Percentiles rank a stretch among this genome's conserved stretches.
Conservation (phyloP, 805 yeast genomes). For the Saccharomycopsis guyanensis region DNA sequence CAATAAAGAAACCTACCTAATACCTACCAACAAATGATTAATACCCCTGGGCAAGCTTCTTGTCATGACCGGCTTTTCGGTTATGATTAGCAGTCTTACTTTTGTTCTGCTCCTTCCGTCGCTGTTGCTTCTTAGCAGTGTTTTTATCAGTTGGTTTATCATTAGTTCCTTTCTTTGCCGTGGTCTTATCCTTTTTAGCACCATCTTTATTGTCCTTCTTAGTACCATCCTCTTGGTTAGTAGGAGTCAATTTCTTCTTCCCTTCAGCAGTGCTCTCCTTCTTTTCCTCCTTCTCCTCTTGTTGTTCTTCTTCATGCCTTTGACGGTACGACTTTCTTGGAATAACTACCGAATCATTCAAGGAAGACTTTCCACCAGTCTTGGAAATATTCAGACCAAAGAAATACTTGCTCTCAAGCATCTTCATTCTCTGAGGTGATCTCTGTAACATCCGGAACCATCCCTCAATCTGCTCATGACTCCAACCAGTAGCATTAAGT, state of each 20-base stretch:
- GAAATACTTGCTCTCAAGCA: constrained; percentile 56
- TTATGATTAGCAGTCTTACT: constrained; percentile 56
- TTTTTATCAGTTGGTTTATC: constrained; percentile 9
- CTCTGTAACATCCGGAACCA: constrained; percentile 76
- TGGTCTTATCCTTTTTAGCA: too few species aligned
- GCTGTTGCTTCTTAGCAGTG: constrained; percentile 30
- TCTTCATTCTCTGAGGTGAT: constrained; percentile 52
- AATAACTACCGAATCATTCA: constrained; percentile 23
- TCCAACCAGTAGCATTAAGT: constrained; percentile 53
- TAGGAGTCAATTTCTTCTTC: too few species aligned
- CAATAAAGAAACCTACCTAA: too few species aligned
- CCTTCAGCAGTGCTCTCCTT: too few species aligned
- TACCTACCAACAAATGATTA: too few species aligned
- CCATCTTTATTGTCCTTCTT: too few species aligned
- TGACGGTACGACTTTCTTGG: constrained; percentile 22
- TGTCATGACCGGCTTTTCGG: constrained; percentile 54
- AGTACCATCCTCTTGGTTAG: too few species aligned
- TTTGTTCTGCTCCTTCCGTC: constrained; percentile 48
- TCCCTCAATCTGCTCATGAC: constrained; percentile 89
- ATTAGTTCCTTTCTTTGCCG: too few species aligned
- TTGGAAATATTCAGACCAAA: constrained; percentile 34
- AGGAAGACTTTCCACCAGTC: background rate
- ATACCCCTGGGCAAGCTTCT: constrained; percentile 31
- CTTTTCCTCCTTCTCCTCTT: constrained; percentile 18
- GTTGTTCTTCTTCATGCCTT: constrained; percentile 9